Percentiles rank a stretch among this genome's conserved stretches.
Evolutionary conservation across 2,329 filamentous ascomycete species (phyloP).

Genomic region (Colletotrichum sp.): DNA sequence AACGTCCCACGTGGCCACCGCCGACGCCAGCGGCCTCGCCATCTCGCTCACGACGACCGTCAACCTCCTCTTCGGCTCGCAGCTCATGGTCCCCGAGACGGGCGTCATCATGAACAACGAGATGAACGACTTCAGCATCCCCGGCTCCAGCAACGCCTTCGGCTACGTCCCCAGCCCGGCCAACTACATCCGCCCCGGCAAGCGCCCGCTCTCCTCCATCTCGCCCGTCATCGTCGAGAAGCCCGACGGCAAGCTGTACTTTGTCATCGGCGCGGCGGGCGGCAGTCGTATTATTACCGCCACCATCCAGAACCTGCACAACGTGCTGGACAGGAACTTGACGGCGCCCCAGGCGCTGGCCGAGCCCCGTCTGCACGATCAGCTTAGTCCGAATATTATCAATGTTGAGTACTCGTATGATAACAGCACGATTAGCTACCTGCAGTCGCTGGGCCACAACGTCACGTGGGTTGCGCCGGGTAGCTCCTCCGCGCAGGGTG

Average conservation of each 20-base stretch:
- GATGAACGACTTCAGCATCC: slow-evolving; percentile 79
- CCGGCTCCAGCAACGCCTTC: slow-evolving; percentile 73
- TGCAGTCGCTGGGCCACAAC: slow-evolving; percentile 72
- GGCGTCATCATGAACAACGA: slow-evolving; percentile 75
- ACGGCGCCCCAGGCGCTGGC: slow-evolving; percentile 67
- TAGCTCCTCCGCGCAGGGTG: slow-evolving; percentile 73
- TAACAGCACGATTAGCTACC: slow-evolving; percentile 69
- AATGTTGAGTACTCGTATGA: slow-evolving; percentile 77
- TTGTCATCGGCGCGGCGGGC: slow-evolving; percentile 79
- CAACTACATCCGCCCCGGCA: slow-evolving; percentile 79
- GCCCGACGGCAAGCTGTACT: slow-evolving; percentile 70
- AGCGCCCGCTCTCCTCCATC: slow-evolving; percentile 80
- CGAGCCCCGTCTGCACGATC: slow-evolving; percentile 79
- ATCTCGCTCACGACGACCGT: slow-evolving; percentile 82
- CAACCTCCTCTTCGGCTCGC: slow-evolving; percentile 80
- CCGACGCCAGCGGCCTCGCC: slow-evolving; percentile 73
- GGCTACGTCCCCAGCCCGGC: slow-evolving; percentile 76
- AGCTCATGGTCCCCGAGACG: slow-evolving; percentile 79
- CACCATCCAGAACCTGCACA: slow-evolving; percentile 78
- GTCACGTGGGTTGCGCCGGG: slow-evolving; percentile 72
- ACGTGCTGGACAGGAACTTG: slow-evolving; percentile 73
- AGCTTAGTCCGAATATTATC: slow-evolving; percentile 73
- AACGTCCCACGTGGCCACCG: slow-evolving; percentile 70
- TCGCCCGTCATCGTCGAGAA: slow-evolving; percentile 78
- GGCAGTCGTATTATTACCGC: slow-evolving; percentile 85